Conservation (phyloP, 768 basidiomycete species). For the Agaricus sinodeliciosus region DNA sequence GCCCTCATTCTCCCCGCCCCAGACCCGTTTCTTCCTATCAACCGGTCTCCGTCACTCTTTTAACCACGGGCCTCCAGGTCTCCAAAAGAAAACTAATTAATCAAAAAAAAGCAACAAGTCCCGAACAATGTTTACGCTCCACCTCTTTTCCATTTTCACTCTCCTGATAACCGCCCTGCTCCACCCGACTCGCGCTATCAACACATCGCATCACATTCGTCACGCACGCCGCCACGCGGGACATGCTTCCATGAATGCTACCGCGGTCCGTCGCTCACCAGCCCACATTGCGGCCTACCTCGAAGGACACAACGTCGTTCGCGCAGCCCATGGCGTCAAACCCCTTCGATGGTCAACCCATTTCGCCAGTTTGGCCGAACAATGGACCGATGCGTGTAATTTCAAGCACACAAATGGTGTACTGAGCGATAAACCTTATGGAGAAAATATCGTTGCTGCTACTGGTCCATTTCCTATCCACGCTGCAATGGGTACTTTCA, state of each 20-base stretch:
- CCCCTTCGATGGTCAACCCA: constrained; percentile 41
- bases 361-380: constrained; percentile 39
- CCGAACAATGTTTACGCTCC: not conserved
- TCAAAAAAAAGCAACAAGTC: not conserved
- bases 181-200: not conserved
- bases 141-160: not conserved
- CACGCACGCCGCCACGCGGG: not conserved
- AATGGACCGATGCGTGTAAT: constrained; percentile 45
- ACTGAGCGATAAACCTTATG: constrained; percentile 36
- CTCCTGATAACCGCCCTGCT: constrained; percentile 4
- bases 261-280: constrained; percentile 18
- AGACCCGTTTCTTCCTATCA: constrained; percentile 7
- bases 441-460: constrained; percentile 51
- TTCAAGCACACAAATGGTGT: constrained; percentile 41
- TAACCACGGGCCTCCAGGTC: not conserved
- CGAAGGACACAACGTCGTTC: constrained; percentile 40
- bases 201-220: not conserved
- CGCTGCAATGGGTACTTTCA: constrained; percentile 40
- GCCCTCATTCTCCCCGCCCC: too few species aligned
- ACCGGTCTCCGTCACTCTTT: constrained; percentile 29
- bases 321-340: constrained; percentile 33
- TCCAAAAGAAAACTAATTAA: not conserved
- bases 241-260: constrained; percentile 11
- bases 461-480: constrained; percentile 38
- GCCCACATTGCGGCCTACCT: constrained; percentile 30